phyloP scores from a whole-genome alignment of 768 basidiomycete genomes.

The Hypsizygus marmoreus region DNA sequence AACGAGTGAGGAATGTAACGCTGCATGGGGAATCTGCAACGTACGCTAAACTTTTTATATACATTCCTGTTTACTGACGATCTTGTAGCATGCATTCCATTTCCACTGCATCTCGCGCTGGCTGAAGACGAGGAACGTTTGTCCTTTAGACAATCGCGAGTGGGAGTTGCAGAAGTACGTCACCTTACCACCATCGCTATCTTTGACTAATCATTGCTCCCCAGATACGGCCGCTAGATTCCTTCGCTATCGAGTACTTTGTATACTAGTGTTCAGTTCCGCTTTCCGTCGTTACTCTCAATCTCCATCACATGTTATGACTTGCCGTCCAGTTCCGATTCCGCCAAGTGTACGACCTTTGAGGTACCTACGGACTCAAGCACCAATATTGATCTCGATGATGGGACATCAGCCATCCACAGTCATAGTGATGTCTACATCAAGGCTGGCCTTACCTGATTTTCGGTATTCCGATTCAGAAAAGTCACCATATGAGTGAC shows the following conservation, averaged over 20 bases:
- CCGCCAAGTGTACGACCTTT: no score
- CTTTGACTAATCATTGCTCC: background rate
- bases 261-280: no score
- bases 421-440: no score
- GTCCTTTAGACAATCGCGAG: constrained; percentile 92
- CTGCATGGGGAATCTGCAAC: constrained; percentile 99
- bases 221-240: constrained; percentile 18
- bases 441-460: no score
- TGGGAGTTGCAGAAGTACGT: constrained; percentile 96
- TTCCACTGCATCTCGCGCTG: constrained; percentile 99
- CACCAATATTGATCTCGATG: no score
- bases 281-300: no score
- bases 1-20: constrained; percentile 95
- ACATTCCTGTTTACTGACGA: constrained; percentile 2
- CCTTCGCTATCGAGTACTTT: background rate
- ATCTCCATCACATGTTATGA: no score
- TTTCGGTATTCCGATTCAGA: no score
- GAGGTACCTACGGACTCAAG: no score
- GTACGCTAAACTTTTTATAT: constrained; percentile 43
- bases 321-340: no score
- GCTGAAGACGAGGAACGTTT: constrained; percentile 97
- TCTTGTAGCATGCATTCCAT: constrained; percentile 90
- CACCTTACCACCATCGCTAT: background rate
- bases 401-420: no score
- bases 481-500: no score